A percentile compares a stretch with the other conserved stretches of the same genome.
These are phyloP conservation scores for Dipodascopsis uninucleata DNA, from an alignment of 805 yeast genomes.

Conservation along the genomic window DNA sequence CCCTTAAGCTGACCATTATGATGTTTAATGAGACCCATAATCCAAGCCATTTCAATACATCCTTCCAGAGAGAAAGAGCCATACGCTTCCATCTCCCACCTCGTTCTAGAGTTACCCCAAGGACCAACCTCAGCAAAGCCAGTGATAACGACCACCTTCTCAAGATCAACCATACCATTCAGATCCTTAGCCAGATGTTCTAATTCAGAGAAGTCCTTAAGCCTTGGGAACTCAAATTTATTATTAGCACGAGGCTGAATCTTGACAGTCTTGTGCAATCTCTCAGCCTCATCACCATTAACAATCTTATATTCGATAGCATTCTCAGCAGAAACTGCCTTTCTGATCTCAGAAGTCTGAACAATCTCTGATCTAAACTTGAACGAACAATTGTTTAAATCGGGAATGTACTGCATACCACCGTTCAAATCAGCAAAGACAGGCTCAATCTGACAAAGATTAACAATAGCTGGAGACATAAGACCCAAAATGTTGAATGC, in stretches of 20 bases:
- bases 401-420: conserved; percentile 90
- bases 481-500: conserved; percentile 96
- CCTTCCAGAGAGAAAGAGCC: conserved; percentile 98
- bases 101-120: conserved; percentile 98
- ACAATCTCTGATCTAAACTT: conserved; percentile 67
- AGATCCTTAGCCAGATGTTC: conserved; percentile 45
- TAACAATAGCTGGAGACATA: conserved; percentile 78
- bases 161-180: conserved; percentile 89
- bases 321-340: conserved; percentile 91
- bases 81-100: conserved; percentile 98
- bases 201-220: conserved; percentile 72
- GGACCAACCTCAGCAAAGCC: conserved; percentile 99
- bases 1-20: conserved; percentile 81
- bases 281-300: conserved; percentile 83
- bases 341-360: conserved; percentile 86
- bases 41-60: conserved; percentile 99
- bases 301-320: conserved; percentile 83
- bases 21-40: conserved; percentile 95
- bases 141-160: conserved; percentile 87
- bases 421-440: conserved; percentile 98
- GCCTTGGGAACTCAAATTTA: conserved; percentile 86
- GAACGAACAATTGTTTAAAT: conserved; percentile 82
- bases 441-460: conserved; percentile 87
- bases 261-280: conserved; percentile 70
- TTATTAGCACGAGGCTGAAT: conserved; percentile 94